Evolutionary conservation across 805 yeast species (phyloP).

Genomic region (Zygotorulaspora chibaensis): DNA sequence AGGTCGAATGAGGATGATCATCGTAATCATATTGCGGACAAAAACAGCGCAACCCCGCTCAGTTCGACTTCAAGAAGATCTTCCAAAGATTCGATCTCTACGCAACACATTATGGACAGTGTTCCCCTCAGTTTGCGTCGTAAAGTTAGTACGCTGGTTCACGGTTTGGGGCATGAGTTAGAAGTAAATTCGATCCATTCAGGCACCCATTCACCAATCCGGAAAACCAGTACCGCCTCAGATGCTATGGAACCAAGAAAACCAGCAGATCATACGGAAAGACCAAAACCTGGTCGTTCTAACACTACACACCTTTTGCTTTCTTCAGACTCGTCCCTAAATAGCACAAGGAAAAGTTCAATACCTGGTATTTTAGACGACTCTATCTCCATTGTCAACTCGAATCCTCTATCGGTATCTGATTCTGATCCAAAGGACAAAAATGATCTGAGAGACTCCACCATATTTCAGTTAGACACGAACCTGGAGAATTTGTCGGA

Average conservation of each 20-base stretch:
- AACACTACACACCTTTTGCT: constrained; percentile 3
- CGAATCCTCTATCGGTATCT: neutral
- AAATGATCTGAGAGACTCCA: neutral
- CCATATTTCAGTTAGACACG: constrained; percentile 27
- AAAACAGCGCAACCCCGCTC: neutral
- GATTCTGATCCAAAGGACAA: neutral
- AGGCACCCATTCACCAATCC: constrained; percentile 2
- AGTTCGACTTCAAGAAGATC: constrained; percentile 3
- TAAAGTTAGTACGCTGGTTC: constrained; percentile 25
- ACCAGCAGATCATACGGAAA: constrained; percentile 2
- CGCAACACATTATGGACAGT: constrained; percentile 8
- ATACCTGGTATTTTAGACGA: constrained; percentile 4
- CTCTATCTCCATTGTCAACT: neutral
- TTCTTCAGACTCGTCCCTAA: constrained; percentile 7
- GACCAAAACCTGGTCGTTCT: constrained; percentile 7
- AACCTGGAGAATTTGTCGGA: constrained; percentile 29
- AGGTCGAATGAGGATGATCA: neutral
- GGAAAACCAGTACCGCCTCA: constrained; percentile 3
- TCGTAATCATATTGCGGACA: neutral
- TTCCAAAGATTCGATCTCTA: constrained; percentile 9
- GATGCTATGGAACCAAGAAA: constrained; percentile 2
- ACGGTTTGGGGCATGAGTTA: constrained; percentile 17
- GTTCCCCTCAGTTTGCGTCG: constrained; percentile 15
- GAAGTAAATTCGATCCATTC: neutral
- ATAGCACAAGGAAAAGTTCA: constrained; percentile 9